These are phyloP conservation scores for Leccinum boreale DNA, from an alignment of 768 basidiomycete genomes.

Conservation along the genomic window DNA sequence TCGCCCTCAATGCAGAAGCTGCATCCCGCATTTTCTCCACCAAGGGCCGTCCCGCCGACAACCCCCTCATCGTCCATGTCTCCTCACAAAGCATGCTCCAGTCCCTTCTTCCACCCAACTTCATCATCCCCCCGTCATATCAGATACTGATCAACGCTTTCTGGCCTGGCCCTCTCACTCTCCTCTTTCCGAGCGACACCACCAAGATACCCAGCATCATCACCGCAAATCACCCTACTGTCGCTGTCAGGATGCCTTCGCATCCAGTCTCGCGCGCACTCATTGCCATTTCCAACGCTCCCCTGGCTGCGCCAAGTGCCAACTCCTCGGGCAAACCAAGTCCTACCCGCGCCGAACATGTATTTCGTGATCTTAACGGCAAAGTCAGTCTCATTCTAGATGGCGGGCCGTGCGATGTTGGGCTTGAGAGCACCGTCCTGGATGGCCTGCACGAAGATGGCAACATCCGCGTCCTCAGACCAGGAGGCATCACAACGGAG, in stretches of 20 bases:
- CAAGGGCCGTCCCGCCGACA: constrained; percentile 92
- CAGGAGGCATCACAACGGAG: constrained; percentile 91
- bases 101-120: constrained; percentile 65
- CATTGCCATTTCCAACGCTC: constrained; percentile 68
- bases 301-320: constrained; percentile 92
- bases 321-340: constrained; percentile 94
- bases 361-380: constrained; percentile 70
- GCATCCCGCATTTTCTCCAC: constrained; percentile 74
- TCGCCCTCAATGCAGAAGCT: constrained; percentile 65
- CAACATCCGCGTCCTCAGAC: constrained; percentile 76
- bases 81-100: constrained; percentile 81
- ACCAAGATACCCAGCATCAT: constrained; percentile 65
- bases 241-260: constrained; percentile 91
- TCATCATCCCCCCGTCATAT: constrained; percentile 63
- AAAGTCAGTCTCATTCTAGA: constrained; percentile 81
- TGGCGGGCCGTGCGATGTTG: constrained; percentile 87
- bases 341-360: constrained; percentile 88
- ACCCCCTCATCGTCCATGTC: constrained; percentile 96
- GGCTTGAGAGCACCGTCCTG: constrained; percentile 93
- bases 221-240: constrained; percentile 75
- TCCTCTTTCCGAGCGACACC: constrained; percentile 79
- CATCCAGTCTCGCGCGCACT: constrained; percentile 91
- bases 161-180: constrained; percentile 94
- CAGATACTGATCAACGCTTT: constrained; percentile 72
- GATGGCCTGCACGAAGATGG: constrained; percentile 80